Conservation (phyloP, 805 yeast genomes). For the Metschnikowia orientalis region DNA sequence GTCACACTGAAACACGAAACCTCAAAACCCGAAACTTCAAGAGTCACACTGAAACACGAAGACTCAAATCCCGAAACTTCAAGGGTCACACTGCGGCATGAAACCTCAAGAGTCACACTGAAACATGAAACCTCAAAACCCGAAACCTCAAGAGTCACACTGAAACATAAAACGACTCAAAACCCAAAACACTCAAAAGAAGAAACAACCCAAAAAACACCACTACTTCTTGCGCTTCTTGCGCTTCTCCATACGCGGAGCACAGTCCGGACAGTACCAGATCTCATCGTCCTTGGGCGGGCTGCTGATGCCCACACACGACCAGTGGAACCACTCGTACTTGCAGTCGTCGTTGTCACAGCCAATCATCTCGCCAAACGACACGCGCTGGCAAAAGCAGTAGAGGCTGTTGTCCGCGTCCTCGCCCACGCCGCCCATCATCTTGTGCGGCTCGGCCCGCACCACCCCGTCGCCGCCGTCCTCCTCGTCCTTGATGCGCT, state of each 20-base stretch:
- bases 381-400: constrained; percentile 90
- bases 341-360: constrained; percentile 89
- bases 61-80: too few relatives aligned
- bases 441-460: constrained; percentile 8
- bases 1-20: too few relatives aligned
- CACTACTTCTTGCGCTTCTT: constrained; percentile 40
- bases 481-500: constrained; percentile 15
- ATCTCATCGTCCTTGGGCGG: constrained; percentile 79
- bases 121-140: too few relatives aligned
- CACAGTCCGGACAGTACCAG: constrained; percentile 93
- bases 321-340: constrained; percentile 94
- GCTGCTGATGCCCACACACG: constrained; percentile 82
- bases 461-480: constrained; percentile 11
- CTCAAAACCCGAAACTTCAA: too few relatives aligned
- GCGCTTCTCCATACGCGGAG: constrained; percentile 43
- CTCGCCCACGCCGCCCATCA: constrained; percentile 27
- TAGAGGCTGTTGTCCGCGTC: constrained; percentile 47
- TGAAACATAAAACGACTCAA: too few relatives aligned
- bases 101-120: too few relatives aligned
- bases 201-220: too few relatives aligned
- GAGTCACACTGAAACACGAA: too few relatives aligned
- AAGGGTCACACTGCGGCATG: too few relatives aligned
- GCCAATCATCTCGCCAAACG: constrained; percentile 95
- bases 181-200: too few relatives aligned
- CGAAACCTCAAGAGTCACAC: too few relatives aligned